Evolutionary conservation across 805 yeast species (phyloP).

Genomic region (Nakazawaea ambrosiae): DNA sequence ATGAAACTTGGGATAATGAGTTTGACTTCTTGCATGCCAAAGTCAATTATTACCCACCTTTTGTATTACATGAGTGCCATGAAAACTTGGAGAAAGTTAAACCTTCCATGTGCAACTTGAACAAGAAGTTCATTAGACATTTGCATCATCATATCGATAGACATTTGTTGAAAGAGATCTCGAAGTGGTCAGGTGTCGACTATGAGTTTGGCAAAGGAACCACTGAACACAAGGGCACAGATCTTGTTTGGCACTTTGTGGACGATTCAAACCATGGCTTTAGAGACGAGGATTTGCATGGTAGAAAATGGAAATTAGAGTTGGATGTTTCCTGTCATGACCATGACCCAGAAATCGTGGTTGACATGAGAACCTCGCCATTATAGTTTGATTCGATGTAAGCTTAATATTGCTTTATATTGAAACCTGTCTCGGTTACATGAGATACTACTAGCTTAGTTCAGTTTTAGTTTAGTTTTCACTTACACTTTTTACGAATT

Average conservation of each 20-base stretch:
- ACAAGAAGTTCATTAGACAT: conserved; percentile 65
- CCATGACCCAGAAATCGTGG: conserved; percentile 58
- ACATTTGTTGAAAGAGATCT: conserved; percentile 63
- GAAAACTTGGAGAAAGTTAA: conserved; percentile 66
- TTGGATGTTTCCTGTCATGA: conserved; percentile 62
- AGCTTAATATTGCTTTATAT: too few species aligned
- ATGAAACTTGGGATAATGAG: conserved; percentile 73
- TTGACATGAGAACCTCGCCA: conserved; percentile 57
- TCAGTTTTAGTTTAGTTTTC: too few species aligned
- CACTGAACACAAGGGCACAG: conserved; percentile 40
- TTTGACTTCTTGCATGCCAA: conserved; percentile 63
- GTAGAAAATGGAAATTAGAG: conserved; percentile 59
- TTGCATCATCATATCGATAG: conserved; percentile 69
- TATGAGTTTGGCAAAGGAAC: conserved; percentile 32
- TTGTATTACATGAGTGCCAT: conserved; percentile 58
- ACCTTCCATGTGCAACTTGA: conserved; percentile 65
- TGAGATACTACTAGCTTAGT: too few species aligned
- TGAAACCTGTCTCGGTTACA: too few species aligned
- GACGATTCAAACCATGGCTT: conserved; percentile 56
- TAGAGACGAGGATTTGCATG: conserved; percentile 27
- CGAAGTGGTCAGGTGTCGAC: conserved; percentile 49
- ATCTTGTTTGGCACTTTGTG: conserved; percentile 55
- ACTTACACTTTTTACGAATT: too few species aligned
- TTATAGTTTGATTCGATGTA: conserved; percentile 1
- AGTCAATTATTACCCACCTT: conserved; percentile 66